A percentile compares a stretch with the other conserved stretches of the same genome.
These are phyloP conservation scores for Malania oleifera DNA, from an alignment of 164 flowering plant species.

Conservation along the genomic window DNA sequence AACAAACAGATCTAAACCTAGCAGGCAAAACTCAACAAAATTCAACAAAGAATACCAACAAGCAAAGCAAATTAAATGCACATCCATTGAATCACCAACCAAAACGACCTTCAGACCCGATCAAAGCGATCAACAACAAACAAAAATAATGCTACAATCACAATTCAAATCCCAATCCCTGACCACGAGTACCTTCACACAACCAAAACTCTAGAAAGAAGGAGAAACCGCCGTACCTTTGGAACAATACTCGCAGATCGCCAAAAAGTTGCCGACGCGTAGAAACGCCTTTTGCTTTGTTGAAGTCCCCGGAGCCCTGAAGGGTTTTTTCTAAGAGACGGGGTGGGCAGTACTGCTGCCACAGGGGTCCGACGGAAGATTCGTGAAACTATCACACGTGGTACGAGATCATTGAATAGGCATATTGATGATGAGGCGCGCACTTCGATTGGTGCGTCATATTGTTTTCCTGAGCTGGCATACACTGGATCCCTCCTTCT, in stretches of 20 bases:
- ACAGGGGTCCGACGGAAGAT: not conserved
- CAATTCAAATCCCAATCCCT: not conserved
- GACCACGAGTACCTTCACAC: not conserved
- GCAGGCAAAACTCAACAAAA: too few relatives aligned
- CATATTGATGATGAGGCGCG: not conserved
- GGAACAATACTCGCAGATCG: not conserved
- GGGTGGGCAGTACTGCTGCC: too few relatives aligned
- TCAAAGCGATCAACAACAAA: not conserved
- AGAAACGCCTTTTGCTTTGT: not conserved
- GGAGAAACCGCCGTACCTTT: too few relatives aligned
- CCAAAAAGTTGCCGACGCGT: not conserved
- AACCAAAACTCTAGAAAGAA: not conserved
- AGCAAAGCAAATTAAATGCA: not conserved
- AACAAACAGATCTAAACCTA: too few relatives aligned
- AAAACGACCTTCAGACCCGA: not conserved
- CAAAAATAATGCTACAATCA: not conserved
- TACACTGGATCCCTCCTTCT: too few relatives aligned
- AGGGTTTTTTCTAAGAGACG: not conserved
- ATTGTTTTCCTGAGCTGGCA: too few relatives aligned
- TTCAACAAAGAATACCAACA: not conserved
- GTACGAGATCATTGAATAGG: not conserved
- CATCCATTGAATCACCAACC: not conserved
- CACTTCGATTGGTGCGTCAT: not conserved
- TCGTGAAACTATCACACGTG: constrained; percentile 4
- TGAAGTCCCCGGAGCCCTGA: not conserved